These are phyloP conservation scores for Backusella tarrabulga DNA, from an alignment of 192 early-diverging fungal genomes.

Conservation along the genomic window DNA sequence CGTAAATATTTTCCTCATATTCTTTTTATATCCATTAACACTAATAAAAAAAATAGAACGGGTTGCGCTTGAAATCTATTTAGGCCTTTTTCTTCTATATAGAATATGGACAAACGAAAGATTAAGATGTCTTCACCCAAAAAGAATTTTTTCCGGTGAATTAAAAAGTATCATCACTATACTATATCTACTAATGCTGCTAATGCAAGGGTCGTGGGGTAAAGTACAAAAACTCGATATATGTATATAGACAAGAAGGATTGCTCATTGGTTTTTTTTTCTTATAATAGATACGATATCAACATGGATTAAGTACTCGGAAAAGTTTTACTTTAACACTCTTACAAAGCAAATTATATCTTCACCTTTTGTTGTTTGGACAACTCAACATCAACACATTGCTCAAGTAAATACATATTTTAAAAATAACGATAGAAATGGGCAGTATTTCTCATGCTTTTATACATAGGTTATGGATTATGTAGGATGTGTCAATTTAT, in stretches of 20 bases:
- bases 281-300: slow-evolving; percentile 20
- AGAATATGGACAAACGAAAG: slow-evolving; percentile 20
- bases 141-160: slow-evolving; percentile 23
- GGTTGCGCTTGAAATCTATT: slow-evolving; percentile 8
- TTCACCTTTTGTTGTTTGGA: slow-evolving; percentile 24
- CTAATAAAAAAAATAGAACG: slow-evolving; percentile 9
- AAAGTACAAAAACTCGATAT: neutral
- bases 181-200: slow-evolving; percentile 26
- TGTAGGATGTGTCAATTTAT: slow-evolving; percentile 22
- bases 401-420: slow-evolving; percentile 8
- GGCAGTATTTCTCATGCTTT: neutral
- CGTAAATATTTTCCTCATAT: slow-evolving; percentile 12
- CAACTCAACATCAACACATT: slow-evolving; percentile 1
- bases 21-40: neutral
- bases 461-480: slow-evolving; percentile 15
- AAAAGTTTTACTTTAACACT: slow-evolving; percentile 1
- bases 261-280: neutral
- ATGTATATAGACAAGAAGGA: neutral
- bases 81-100: neutral
- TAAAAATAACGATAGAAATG: neutral
- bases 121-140: slow-evolving; percentile 28
- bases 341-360: slow-evolving; percentile 9
- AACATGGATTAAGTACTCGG: slow-evolving; percentile 32
- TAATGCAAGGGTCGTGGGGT: slow-evolving; percentile 31
- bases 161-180: slow-evolving; percentile 28